Conservation (phyloP, 2,329 filamentous ascomycete species). For the Trichoderma sp. region DNA sequence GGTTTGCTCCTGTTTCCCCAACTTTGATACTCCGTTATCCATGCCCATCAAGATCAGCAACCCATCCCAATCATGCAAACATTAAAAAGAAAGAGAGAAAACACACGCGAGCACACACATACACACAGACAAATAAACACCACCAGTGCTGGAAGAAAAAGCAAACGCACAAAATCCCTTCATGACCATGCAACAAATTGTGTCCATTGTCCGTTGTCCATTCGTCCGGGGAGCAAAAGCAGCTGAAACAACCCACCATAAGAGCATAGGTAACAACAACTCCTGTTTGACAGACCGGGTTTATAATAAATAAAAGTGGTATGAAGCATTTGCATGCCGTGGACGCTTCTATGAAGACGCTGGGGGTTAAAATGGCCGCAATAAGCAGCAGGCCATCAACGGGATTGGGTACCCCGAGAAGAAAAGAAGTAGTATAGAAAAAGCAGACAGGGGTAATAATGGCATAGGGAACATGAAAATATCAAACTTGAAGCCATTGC, state of each 20-base stretch:
- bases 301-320: neutral
- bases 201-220: neutral
- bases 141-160: neutral
- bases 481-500: constrained; percentile 6
- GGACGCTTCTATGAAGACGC: constrained; percentile 11
- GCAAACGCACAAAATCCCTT: neutral
- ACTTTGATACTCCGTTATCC: constrained; percentile 9
- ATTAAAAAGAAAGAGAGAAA: neutral
- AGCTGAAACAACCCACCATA: neutral
- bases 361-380: neutral
- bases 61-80: constrained; percentile 12
- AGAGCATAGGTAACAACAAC: neutral
- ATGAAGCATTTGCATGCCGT: constrained; percentile 17
- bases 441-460: neutral
- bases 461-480: neutral
- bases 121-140: neutral
- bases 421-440: neutral
- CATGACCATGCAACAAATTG: neutral
- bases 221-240: neutral
- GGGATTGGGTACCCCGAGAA: neutral
- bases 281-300: neutral
- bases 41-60: constrained; percentile 6
- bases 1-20: constrained; percentile 11
- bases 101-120: neutral
- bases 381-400: neutral